A percentile compares a stretch with the other conserved stretches of the same genome.
These are phyloP conservation scores for Aspergillus melleus DNA, from an alignment of 2,329 filamentous ascomycete species.

Conservation along the genomic window DNA sequence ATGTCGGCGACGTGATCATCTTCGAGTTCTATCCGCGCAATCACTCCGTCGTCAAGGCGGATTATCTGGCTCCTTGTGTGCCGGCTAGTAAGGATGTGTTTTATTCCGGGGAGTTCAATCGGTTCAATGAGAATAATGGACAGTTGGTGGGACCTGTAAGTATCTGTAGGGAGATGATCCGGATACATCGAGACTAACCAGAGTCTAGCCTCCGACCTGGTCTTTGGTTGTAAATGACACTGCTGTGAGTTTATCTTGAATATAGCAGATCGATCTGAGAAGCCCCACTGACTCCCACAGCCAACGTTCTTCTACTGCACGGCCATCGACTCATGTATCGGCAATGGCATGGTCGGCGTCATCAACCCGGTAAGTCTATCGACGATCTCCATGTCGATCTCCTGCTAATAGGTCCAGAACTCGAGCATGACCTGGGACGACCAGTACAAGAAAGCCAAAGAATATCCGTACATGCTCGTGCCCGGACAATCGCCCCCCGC, in stretches of 20 bases:
- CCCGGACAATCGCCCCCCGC: slow-evolving; percentile 58
- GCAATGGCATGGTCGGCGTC: slow-evolving; percentile 70
- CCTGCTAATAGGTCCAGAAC: slow-evolving; percentile 36
- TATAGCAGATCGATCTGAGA: background rate
- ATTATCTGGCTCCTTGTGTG: slow-evolving; percentile 61
- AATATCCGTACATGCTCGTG: slow-evolving; percentile 54
- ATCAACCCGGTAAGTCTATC: slow-evolving; percentile 63
- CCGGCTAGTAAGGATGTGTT: slow-evolving; percentile 45
- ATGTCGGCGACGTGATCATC: slow-evolving; percentile 39
- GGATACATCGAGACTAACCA: background rate
- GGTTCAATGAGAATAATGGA: slow-evolving; percentile 50
- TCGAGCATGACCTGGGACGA: slow-evolving; percentile 48
- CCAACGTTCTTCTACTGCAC: slow-evolving; percentile 72
- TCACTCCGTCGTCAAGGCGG: slow-evolving; percentile 64
- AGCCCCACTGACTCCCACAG: slow-evolving; percentile 11
- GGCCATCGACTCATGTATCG: slow-evolving; percentile 64
- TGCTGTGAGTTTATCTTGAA: slow-evolving; percentile 30
- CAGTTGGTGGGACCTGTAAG: slow-evolving; percentile 36
- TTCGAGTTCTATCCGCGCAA: slow-evolving; percentile 64
- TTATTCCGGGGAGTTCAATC: slow-evolving; percentile 40
- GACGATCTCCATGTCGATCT: background rate
- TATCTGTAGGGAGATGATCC: slow-evolving; percentile 6
- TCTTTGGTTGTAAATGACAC: slow-evolving; percentile 58
- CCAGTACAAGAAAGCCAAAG: slow-evolving; percentile 51
- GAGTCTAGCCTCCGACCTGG: slow-evolving; percentile 36